Conservation (phyloP, 108 stramenopile species). For the Discostella pseudostelligera region DNA sequence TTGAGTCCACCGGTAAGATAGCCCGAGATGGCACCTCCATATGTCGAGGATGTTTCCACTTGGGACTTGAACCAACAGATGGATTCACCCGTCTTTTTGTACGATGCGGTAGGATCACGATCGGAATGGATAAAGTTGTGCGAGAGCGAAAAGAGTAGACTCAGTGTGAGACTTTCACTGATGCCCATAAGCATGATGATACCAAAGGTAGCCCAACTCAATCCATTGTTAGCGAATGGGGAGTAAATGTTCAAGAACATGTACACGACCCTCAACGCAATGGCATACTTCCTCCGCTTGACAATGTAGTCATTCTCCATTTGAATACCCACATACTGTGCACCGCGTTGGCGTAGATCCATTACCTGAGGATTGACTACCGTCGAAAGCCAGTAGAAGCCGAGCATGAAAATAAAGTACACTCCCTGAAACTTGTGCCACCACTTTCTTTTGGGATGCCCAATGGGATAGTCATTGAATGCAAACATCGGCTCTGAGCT, state of each 20-base stretch:
- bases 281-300: conserved; percentile 66
- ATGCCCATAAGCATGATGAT: conserved; percentile 80
- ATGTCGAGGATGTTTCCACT: conserved; percentile 88
- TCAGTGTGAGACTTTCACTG: conserved; percentile 64
- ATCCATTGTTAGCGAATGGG: conserved; percentile 61
- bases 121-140: conserved; percentile 93
- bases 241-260: conserved; percentile 66
- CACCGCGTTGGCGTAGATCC: conserved; percentile 73
- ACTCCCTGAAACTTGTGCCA: conserved; percentile 77
- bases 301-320: conserved; percentile 77
- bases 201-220: conserved; percentile 39
- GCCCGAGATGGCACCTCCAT: conserved; percentile 85
- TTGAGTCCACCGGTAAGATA: conserved; percentile 90
- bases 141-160: conserved; percentile 83
- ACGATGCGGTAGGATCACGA: conserved; percentile 69
- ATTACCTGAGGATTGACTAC: conserved; percentile 81
- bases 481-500: conserved; percentile 85
- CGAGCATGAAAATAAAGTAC: conserved; percentile 65
- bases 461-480: conserved; percentile 84
- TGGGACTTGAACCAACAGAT: conserved; percentile 91
- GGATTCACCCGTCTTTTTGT: conserved; percentile 60
- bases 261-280: conserved; percentile 61
- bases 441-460: conserved; percentile 65
- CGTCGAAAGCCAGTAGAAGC: conserved; percentile 76
- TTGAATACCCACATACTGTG: conserved; percentile 60